Base-by-base conservation (phyloP, 2,329 filamentous ascomycete species). In the Setomelanomma holmii region DNA sequence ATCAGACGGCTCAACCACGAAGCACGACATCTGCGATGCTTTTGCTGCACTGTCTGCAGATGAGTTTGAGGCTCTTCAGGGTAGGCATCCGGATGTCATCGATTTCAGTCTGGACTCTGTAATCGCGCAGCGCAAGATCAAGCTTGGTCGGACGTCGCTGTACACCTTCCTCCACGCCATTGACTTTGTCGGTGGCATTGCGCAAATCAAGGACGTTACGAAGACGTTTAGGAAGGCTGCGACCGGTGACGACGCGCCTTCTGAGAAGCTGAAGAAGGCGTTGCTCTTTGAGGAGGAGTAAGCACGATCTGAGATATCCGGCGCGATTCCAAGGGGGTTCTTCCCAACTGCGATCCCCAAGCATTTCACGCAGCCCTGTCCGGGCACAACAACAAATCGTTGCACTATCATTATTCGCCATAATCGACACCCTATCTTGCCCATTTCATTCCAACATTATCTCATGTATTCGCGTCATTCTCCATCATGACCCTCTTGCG, bases 1-100 rank as follows among this genome's bases (percentile, higher is more conserved):
- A 6, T 16, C 14, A 5, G 34, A 50, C 23, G 43, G 44, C 11
- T 45, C 40, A 1, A 47, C 46, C 7, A 47, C 46, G 14, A 56
- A 53, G 14, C 11, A 36, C 1, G 34, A 40, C 6, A 20, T 50
- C 23, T 48, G 45, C 27, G 17, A 43, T 3, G 19, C 50, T 2
- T 56, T 56, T 19, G 30, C 39, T 19, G 12, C 24, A 21, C 16
- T 40, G 14, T 21, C 38, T 19, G 12, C 20, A 5, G 22, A 22
- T 5, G 45, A 48, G 11, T 30, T 21, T 5, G 36, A 40, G 23
- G 36, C 17, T 8, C 11, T 33, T 10, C 23, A 23, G 2, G 30
- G 39, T 24, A 10, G 7, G 20, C 19, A n/a, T 20, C 17, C 5
- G 23, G 20, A 35, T 2, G 14, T 16, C n/a, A 12, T 44, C 17